Base-by-base conservation (phyloP, 768 basidiomycete species). In the Kwoniella sp. region DNA sequence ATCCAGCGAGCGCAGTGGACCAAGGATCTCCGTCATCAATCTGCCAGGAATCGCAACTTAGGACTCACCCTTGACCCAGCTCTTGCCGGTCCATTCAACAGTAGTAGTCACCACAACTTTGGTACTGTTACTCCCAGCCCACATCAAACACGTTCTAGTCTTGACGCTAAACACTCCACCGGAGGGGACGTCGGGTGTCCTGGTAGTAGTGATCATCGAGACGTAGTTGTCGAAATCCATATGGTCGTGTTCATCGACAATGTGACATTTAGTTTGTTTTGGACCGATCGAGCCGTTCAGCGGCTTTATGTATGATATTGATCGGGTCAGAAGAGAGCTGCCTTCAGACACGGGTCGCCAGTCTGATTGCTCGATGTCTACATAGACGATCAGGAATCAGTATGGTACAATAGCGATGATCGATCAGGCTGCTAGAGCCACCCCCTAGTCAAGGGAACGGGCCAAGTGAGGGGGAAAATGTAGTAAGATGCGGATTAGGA, bases 231-330 rank as follows among this genome's bases (percentile, higher is more conserved):
- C 91, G 70, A 88, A 89, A 73, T 98, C 91, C 68, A 85, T 85
- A 75, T 88, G 83, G 37, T 87, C 83, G 58, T 85, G 86, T 82
- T 96, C 92, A 74, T 99, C 95, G 53, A 85, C 85, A 62, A 98
- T 88, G 81, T 97, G 91, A 82, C 96, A 99, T 77, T 94, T 95
- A 17, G 94, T 92, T 79, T 91, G 90, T 77, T 87, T 95, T 0
- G 95, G 96, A 0, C 96, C 96, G 29, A 99, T 85, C 58, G 88
- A 87, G 1, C 86, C 93, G 67, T 85, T 87, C 29, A 99, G 82
- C 0, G 93, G 94, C 78, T 95, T 97, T 82, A 97, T 94, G 80
- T 98, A 99, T 26, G 91, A 91, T 87, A 94, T 92, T 67, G 92
- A 90, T 10, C 95, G 86, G 26, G 87, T 83, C 10, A 96, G 86